Percentiles rank a stretch among this genome's conserved stretches.
Conservation (phyloP, 208 protist genomes). For the Trypanosoma cruzi region DNA sequence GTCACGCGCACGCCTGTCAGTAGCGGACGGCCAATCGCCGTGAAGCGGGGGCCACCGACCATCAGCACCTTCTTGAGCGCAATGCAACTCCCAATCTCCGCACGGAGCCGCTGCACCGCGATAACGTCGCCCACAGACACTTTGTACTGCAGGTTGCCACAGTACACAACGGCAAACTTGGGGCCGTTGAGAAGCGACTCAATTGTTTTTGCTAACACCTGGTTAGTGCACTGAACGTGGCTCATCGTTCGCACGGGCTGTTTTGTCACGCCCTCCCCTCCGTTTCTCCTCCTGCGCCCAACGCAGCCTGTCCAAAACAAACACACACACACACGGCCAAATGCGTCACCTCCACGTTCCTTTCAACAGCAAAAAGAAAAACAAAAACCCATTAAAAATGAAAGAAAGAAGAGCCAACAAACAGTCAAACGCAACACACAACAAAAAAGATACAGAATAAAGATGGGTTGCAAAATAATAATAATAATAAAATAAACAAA, state of each 20-base stretch:
- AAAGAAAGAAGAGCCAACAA: constrained; percentile 8
- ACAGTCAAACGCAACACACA: neutral
- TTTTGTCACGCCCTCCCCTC: constrained; percentile 11
- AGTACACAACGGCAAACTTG: constrained; percentile 91
- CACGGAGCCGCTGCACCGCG: constrained; percentile 74
- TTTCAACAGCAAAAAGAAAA: constrained; percentile 5
- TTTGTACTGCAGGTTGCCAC: constrained; percentile 91
- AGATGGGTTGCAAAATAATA: neutral
- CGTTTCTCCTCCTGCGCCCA: neutral
- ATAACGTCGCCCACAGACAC: constrained; percentile 83
- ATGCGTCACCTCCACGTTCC: neutral
- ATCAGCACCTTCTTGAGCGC: constrained; percentile 90
- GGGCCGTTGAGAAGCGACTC: constrained; percentile 56
- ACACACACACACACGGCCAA: too few relatives aligned
- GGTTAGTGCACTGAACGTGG: constrained; percentile 42
- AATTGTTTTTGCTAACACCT: constrained; percentile 42
- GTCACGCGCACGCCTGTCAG: constrained; percentile 64
- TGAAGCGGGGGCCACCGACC: constrained; percentile 85
- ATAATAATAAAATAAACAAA: constrained; percentile 10
- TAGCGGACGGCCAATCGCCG: constrained; percentile 87
- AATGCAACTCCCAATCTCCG: constrained; percentile 83
- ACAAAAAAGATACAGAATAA: neutral
- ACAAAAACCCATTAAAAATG: constrained; percentile 24
- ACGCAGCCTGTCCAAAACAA: too few relatives aligned
- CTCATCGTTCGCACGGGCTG: constrained; percentile 4